A percentile compares a stretch with the other conserved stretches of the same genome.
Conservation (phyloP, 768 basidiomycete species). For the Gloeophyllum trabeum region DNA sequence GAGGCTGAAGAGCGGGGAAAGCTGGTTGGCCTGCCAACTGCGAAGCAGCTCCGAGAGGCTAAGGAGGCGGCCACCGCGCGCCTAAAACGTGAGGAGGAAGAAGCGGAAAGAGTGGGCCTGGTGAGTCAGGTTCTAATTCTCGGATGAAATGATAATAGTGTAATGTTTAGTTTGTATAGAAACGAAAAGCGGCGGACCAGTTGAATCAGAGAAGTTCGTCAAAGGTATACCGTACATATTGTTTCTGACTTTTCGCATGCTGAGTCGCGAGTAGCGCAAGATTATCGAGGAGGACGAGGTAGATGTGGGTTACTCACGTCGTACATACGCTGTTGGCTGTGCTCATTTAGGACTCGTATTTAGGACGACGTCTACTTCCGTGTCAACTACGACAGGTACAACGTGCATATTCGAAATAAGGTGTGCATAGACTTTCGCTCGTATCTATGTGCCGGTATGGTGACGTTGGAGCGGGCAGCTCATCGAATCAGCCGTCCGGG, state of each 20-base stretch:
- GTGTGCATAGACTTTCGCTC: conserved; percentile 26
- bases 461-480: conserved; percentile 34
- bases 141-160: background rate
- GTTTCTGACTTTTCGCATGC: too few relatives aligned
- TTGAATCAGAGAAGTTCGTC: conserved; percentile 25
- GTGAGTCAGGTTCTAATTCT: conserved; percentile 27
- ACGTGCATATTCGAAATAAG: conserved; percentile 78
- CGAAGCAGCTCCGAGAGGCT: conserved; percentile 66
- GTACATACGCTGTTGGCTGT: background rate
- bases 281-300: conserved; percentile 45
- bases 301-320: conserved; percentile 46
- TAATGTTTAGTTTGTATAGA: conserved; percentile 26
- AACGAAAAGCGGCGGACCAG: conserved; percentile 46
- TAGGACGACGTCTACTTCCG: conserved; percentile 72
- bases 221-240: too few relatives aligned
- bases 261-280: conserved; percentile 26
- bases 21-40: conserved; percentile 66
- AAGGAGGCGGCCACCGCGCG: conserved; percentile 56
- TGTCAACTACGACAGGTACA: conserved; percentile 84
- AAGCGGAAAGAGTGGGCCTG: conserved; percentile 61
- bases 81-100: conserved; percentile 59
- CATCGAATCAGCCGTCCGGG: conserved; percentile 61
- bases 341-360: background rate
- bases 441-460: conserved; percentile 4
- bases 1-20: conserved; percentile 70